Evolutionary conservation across 306 rosid genomes (phyloP), one percentile per base, ranked within the genome.

Genomic region (Casuarina equisetifolia): DNA sequence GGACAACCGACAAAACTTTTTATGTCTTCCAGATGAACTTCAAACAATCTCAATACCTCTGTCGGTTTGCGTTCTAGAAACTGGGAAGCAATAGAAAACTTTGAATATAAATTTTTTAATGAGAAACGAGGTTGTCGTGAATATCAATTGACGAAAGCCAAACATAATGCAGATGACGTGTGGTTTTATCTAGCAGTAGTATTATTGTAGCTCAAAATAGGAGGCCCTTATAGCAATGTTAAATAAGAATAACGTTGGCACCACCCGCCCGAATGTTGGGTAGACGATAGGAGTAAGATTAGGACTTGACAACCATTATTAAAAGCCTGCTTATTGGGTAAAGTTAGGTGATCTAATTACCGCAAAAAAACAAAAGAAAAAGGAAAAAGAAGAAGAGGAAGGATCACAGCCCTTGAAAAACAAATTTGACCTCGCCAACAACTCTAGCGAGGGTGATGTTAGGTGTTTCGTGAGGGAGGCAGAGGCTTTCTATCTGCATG

Each of bases 1-100:
- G 48, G 83, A 77, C 83, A 83, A 79, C 96, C 53, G 76, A 76
- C 84, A 81, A 61, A 83, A 80, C 32, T 74, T 80, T 69, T 66
- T 16, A 9, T 35, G 45, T 58, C 38, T 32, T 32, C 10, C 20
- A 48, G 3, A 72, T 74, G 35, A 51, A 5, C 40, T 42, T 57
- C 45, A 68, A 45, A 61, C 39, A 62, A 39, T 32, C 39, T 17
- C 71, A 57, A 82, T 50, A 12, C 10, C 50, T 75, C 35, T 59
- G 67, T 53, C 40, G 72, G 62, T 44, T n/a, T 78, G 44, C 69
- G 44, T 59, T 74, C 69, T 74, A 44, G 13, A 74, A 40, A 16
- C 6, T 8, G 38, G 43, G 43, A 82, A 72, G 46, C 62, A 58
- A 59, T 49, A 64, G 6, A 17, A n/a, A 39, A 70, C 40, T 6